These are phyloP conservation scores for Erucastrum elatum DNA, from an alignment of 345 rosid genomes.

Conservation along the genomic window DNA sequence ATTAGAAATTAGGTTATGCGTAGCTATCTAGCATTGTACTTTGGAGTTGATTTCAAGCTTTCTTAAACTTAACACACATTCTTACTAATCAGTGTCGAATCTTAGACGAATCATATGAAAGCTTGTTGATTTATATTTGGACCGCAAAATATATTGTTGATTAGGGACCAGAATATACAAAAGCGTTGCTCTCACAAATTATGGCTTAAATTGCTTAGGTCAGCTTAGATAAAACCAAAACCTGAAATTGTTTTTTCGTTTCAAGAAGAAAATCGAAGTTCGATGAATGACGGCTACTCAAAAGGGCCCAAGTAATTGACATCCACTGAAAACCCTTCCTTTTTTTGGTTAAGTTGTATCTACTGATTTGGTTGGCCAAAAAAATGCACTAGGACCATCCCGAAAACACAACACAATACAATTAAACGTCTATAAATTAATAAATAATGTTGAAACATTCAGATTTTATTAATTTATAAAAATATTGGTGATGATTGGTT, in stretches of 20 bases:
- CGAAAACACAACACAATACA: too few species aligned
- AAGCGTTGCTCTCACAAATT: conserved; percentile 17
- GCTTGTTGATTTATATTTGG: neutral
- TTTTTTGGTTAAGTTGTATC: too few species aligned
- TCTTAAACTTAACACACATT: neutral
- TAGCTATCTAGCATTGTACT: neutral
- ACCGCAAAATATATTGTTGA: neutral
- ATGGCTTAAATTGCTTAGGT: conserved; percentile 29
- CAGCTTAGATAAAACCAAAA: conserved; percentile 17
- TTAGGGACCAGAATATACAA: neutral
- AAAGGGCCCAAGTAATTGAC: conserved; percentile 6
- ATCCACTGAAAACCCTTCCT: neutral
- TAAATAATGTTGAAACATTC: too few species aligned
- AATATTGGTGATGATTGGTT: too few species aligned
- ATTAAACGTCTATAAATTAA: too few species aligned
- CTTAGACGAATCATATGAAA: neutral
- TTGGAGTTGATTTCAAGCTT: neutral
- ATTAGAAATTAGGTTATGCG: neutral
- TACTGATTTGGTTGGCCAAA: too few species aligned
- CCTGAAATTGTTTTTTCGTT: neutral
- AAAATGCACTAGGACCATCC: too few species aligned
- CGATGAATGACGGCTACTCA: conserved; percentile 27
- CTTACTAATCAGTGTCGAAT: neutral
- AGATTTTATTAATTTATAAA: too few species aligned
- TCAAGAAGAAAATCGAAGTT: neutral